Base-by-base conservation (phyloP, 306 rosid species). In the Prunus campanulata region DNA sequence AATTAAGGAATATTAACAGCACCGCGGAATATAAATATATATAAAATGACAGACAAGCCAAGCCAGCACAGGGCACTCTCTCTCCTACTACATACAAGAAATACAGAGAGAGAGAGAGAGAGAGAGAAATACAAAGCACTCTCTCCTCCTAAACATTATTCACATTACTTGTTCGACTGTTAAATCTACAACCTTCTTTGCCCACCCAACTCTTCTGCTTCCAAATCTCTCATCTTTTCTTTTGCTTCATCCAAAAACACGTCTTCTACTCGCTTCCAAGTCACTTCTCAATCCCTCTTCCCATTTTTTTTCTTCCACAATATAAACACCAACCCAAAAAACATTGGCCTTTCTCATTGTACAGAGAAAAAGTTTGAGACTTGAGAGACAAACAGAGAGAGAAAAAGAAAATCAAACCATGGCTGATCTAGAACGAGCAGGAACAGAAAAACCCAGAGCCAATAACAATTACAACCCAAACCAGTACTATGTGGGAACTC, bases 341-440 rank as follows among this genome's bases (percentile, higher is more conserved):
- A 2, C 27, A 46, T 61, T 8, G 5, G 46, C 57, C 25, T 57
- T 59, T 55, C 35, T 46, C 62, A 46, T 67, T 10, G 25, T 14
- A 35, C 56, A 60, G 1, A 24, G 1, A 12, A 24, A 59, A 16
- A 61, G 69, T 39, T 61, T 2, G n/a, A 61, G 60, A 9, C 60
- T 73, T 73, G 11, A 61, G 19, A 60, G 66, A 60, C 22, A 77
- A 50, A 66, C 42, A 22, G 16, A 65, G 18, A 8, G 61, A 32
- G 5, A 25, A 0, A 13, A 24, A 56, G 25, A 60, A 8, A 60
- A 25, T 60, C 39, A 4, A 51, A 22, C 66, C 8, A 86, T 86
- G 89, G 84, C 87, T 44, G 87, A 83, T 83, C 80, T 76, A 20
- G 89, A 86, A 78, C 64, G 85, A 83, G 87, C 83, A 66, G 85